Percentiles rank a stretch among this genome's conserved stretches.
Evolutionary conservation across 2,329 filamentous ascomycete species (phyloP).

Genomic region (Epichloe baconii): DNA sequence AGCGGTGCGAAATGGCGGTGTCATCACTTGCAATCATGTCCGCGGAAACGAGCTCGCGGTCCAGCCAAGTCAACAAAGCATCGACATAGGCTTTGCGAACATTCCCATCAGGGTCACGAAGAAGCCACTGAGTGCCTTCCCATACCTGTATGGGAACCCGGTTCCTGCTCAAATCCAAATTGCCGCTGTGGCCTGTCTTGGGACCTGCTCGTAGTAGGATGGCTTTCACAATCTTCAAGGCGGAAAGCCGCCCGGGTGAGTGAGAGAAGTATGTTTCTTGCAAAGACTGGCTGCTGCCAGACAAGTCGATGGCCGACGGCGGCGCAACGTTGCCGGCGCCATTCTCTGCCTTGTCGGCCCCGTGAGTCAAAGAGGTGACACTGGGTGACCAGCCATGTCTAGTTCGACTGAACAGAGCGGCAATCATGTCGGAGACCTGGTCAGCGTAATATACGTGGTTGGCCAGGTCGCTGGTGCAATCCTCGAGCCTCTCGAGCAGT

Average conservation of each 20-base stretch:
- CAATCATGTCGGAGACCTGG: constrained; percentile 89
- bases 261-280: constrained; percentile 41
- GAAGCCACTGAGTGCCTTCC: constrained; percentile 92
- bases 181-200: constrained; percentile 43
- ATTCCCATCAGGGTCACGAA: constrained; percentile 63
- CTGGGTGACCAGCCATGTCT: constrained; percentile 46
- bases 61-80: constrained; percentile 71
- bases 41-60: constrained; percentile 57
- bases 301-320: constrained; percentile 24
- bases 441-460: constrained; percentile 96
- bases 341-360: constrained; percentile 30
- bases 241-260: constrained; percentile 44
- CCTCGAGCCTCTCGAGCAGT: constrained; percentile 58
- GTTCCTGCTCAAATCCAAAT: constrained; percentile 55
- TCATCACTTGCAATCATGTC: constrained; percentile 53
- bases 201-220: constrained; percentile 74
- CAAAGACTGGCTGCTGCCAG: constrained; percentile 30
- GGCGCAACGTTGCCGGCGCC: constrained; percentile 18
- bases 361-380: constrained; percentile 27
- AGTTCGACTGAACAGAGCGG: constrained; percentile 63
- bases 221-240: constrained; percentile 67
- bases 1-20: constrained; percentile 30
- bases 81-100: constrained; percentile 80
- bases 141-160: constrained; percentile 70
- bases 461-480: constrained; percentile 79